Evolutionary conservation across 2,329 filamentous ascomycete genomes (phyloP), one percentile per base, ranked within the genome.

Genomic region (Cladosporium sp.): DNA sequence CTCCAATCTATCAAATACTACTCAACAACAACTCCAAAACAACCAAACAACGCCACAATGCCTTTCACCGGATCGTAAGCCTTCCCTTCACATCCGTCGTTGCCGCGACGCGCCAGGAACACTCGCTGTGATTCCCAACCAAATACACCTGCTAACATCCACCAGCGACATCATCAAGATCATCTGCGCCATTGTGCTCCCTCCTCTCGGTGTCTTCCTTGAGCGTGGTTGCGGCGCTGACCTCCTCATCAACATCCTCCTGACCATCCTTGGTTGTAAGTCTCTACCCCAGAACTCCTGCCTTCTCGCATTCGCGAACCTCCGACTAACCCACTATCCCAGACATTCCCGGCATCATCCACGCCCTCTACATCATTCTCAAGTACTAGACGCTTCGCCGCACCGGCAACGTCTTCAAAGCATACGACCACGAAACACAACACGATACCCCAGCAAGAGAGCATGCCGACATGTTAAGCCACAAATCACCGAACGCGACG

Each of bases 341-440:
- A 71, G 84, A 82, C 70, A 68, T 69, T 53, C 67, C 64, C 35
- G 58, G 89, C 71, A 91, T 95, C 75, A 88, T 95, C 70, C 90
- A 95, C 77, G 90, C 90, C 55, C 74, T 95, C 76, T 95, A 93
- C 79, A 91, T 95, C 66, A 93, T 95, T 61, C 78, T 93, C 64
- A 93, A 92, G 74, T 92, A 90, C 69, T 94, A 88, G 71, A 55
- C 36, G 50, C 27, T n/a, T 18, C 45, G 27, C 36, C 27, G 29
- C 35, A 13, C 38, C 25, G 38, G 45, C 45, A 30, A 40, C 36
- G 45, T 27, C 43, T 22, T 29, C 25, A 25, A 12, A 22, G 6
- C 19, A 22, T 12, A n/a, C 25, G 35, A 38, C 43, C 19, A 38
- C 8, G 12, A 38, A 13, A 38, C 36, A 9, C 6, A 35, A 47